Percentiles rank a stretch among this genome's conserved stretches.
These are phyloP conservation scores for Teunomyces pallodes DNA, from an alignment of 805 yeast species.

Conservation along the genomic window DNA sequence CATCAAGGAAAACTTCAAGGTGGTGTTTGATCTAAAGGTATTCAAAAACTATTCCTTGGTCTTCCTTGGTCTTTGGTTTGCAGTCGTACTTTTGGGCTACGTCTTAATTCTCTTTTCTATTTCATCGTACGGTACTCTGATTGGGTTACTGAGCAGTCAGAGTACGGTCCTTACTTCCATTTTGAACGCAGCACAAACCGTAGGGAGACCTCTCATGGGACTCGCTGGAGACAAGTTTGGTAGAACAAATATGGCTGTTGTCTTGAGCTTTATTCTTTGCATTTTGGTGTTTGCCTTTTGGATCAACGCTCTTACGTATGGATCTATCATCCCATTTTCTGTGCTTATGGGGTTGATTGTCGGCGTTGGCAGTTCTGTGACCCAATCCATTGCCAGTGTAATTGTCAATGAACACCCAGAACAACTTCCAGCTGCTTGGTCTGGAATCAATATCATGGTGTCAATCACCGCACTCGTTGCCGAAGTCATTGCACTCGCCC, in stretches of 20 bases:
- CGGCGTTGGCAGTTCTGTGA: constrained; percentile 28
- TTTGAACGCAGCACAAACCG: constrained; percentile 41
- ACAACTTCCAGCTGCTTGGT: constrained; percentile 39
- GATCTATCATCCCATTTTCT: constrained; percentile 27
- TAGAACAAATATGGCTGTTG: constrained; percentile 34
- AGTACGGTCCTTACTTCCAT: constrained; percentile 34
- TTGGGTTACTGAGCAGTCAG: constrained; percentile 43
- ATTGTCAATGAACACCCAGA: constrained; percentile 10
- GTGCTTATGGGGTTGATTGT: constrained; percentile 28
- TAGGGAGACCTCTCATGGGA: constrained; percentile 53
- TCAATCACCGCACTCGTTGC: constrained; percentile 39
- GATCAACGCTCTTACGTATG: constrained; percentile 36
- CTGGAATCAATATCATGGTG: constrained; percentile 34
- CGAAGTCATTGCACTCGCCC: constrained; percentile 55
- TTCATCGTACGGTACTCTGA: constrained; percentile 36
- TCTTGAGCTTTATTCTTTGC: constrained; percentile 20
- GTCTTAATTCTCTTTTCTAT: constrained; percentile 34
- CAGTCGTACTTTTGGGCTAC: constrained; percentile 36
- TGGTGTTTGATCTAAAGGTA: constrained; percentile 34
- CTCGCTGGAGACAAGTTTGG: constrained; percentile 47
- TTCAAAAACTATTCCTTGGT: constrained; percentile 23
- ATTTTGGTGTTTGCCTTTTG: constrained; percentile 35
- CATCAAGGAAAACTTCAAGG: constrained; percentile 21
- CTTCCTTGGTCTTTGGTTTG: constrained; percentile 32
- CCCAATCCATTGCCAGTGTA: constrained; percentile 12